Evolutionary conservation across 148 eudicot genomes (phyloP), one percentile per base, ranked within the genome.

Genomic region (Cornus florida): DNA sequence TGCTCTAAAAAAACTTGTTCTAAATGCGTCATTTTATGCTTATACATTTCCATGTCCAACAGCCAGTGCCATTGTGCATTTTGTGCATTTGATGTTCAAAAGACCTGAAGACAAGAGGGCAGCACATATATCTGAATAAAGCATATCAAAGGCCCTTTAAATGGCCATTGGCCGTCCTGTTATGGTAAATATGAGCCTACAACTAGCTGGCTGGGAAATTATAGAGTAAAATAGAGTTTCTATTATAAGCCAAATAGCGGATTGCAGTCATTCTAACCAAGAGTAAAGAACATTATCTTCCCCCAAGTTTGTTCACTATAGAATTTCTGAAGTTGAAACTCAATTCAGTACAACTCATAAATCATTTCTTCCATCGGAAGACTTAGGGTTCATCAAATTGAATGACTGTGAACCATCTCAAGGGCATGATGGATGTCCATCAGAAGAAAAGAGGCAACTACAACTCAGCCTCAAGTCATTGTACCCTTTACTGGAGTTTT

Each of bases 81-180:
- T 73, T 46, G 82, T 73, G 23, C 82, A 79, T 79, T 74, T 79
- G 73, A 74, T 79, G 73, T 79, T 79, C 69, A 67, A 74, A 35
- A 79, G 77, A 24, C 67, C 28, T 13, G 82, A 73, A 79, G 82
- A 79, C 77, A 79, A 79, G 82, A 79, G 50, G 56, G 68, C 77
- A 31, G 82, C 82, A 48, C 82, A 73, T 48, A 67, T 79, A 57
- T 79, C 73, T 11, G 77, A 74, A 79, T 62, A 53, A 67, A 79
- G 56, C 73, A 67, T 79, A 66, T 72, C 71, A 20, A 79, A 57
- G 73, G 77, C 70, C n/a, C 77, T 79, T 68, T 10, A 74, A 67
- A 73, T 5, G 23, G 76, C 73, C 72, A 73, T 67, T n/a, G 82
- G 82, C 2, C 67, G 82, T 22, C 73, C 75, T 53, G 82, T 73